A percentile compares a stretch with the other conserved stretches of the same genome.
Conservation (phyloP, 768 basidiomycete species). For the Russula vinacea region DNA sequence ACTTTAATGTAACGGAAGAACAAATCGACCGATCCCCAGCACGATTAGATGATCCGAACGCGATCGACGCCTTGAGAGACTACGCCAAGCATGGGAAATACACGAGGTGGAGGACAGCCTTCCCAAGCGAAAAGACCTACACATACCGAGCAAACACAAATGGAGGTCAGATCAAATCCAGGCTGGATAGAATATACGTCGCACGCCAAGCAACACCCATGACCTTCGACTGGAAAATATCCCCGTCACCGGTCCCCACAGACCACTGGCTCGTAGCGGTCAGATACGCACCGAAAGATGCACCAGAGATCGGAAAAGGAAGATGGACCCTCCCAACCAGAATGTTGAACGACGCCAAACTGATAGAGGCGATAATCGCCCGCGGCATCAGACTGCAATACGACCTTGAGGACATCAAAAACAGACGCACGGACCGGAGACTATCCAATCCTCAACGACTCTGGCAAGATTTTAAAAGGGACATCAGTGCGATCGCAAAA, state of each 20-base stretch:
- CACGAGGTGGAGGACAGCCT: background rate
- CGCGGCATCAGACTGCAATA: too few species aligned
- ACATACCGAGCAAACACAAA: background rate
- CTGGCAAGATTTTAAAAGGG: too few species aligned
- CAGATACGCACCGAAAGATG: background rate
- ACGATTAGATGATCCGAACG: background rate
- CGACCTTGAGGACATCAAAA: too few species aligned
- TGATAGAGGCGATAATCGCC: too few species aligned
- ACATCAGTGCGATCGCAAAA: too few species aligned
- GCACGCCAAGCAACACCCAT: too few species aligned
- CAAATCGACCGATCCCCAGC: background rate
- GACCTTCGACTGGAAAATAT: background rate
- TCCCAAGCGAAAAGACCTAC: background rate
- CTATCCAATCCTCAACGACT: too few species aligned
- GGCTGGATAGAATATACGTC: constrained; percentile 15
- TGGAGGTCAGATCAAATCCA: background rate
- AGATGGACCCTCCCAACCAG: background rate
- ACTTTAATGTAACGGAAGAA: constrained; percentile 16
- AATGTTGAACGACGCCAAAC: too few species aligned
- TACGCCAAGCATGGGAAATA: accelerated
- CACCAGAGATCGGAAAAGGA: background rate
- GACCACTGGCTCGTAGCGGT: background rate
- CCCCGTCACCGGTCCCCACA: background rate
- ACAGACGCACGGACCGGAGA: too few species aligned
- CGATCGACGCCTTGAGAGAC: background rate